These are phyloP conservation scores for Dictyostelium firmibasis DNA, from an alignment of 78 protist species.

Conservation along the genomic window DNA sequence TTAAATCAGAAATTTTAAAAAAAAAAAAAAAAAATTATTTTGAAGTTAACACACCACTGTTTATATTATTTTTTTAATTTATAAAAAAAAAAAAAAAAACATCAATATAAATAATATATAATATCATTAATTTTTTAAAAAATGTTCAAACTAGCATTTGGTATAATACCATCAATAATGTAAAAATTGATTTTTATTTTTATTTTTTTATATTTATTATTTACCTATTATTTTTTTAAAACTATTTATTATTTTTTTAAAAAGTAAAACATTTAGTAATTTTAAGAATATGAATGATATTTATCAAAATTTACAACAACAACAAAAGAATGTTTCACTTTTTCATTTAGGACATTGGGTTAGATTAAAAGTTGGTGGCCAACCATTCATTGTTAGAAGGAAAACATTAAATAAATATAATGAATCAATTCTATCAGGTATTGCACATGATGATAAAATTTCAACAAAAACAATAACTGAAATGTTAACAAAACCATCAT, in stretches of 20 bases:
- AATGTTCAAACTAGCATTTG: not conserved
- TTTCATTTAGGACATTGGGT: conserved; percentile 80
- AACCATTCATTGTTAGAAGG: conserved; percentile 64
- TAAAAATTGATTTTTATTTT: not conserved
- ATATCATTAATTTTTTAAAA: too few relatives aligned
- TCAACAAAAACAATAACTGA: conserved; percentile 23
- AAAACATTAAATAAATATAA: conserved; percentile 38
- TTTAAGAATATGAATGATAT: conserved; percentile 47
- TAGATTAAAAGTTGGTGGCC: conserved; percentile 57
- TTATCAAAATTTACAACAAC: conserved; percentile 19
- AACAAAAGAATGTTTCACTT: conserved; percentile 59
- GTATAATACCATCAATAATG: not conserved
- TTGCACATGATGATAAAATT: conserved; percentile 48
- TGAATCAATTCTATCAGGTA: conserved; percentile 8
- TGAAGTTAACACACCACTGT: too few relatives aligned
- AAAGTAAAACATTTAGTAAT: conserved; percentile 47
- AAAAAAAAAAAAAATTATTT: too few relatives aligned
- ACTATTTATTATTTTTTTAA: not conserved
- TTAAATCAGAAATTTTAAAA: too few relatives aligned
- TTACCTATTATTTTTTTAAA: not conserved
- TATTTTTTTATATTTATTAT: not conserved
- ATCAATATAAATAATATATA: not conserved
- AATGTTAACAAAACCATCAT: conserved; percentile 6
- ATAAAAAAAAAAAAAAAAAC: too few relatives aligned
- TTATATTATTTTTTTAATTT: too few relatives aligned